A percentile compares a stretch with the other conserved stretches of the same genome.
Evolutionary conservation across 1,284 basidiomycete genomes (phyloP).

Genomic region (Ganoderma sinense): DNA sequence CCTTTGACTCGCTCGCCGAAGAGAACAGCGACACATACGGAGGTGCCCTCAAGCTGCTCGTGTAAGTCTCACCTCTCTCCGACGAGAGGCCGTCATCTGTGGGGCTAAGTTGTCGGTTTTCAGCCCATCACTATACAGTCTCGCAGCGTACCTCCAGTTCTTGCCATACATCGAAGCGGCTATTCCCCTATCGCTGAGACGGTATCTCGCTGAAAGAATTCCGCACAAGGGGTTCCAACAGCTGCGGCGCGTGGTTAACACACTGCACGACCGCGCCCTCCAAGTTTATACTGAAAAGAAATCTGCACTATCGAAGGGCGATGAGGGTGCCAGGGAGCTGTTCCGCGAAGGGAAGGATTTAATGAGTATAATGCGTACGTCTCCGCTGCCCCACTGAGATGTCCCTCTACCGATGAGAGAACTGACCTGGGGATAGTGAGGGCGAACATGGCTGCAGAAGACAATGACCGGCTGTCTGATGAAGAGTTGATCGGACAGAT

Average conservation of each 20-base stretch:
- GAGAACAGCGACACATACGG: slow-evolving; percentile 16
- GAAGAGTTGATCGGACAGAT: slow-evolving; percentile 28
- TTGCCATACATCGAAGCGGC: slow-evolving; percentile 16
- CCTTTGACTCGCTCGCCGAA: slow-evolving; percentile 29
- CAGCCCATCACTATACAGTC: slow-evolving; percentile 5
- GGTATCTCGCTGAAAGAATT: slow-evolving; percentile 6
- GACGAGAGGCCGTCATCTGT: not conserved
- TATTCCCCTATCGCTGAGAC: slow-evolving; percentile 13
- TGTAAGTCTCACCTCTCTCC: slow-evolving; percentile 1
- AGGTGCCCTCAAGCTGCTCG: slow-evolving; percentile 19
- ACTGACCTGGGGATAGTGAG: slow-evolving; percentile 7
- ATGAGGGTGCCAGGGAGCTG: slow-evolving; percentile 26
- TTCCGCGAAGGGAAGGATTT: slow-evolving; percentile 33
- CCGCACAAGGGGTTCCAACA: slow-evolving; percentile 21
- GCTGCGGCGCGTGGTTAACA: slow-evolving; percentile 20
- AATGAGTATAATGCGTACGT: slow-evolving; percentile 35
- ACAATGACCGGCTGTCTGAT: slow-evolving; percentile 17
- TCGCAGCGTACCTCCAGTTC: slow-evolving; percentile 17
- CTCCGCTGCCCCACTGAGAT: not conserved
- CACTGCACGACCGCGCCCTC: slow-evolving; percentile 24
- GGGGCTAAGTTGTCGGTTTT: not conserved
- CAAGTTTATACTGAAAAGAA: slow-evolving; percentile 32
- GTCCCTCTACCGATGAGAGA: too few species aligned
- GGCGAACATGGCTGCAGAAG: slow-evolving; percentile 25
- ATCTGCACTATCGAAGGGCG: slow-evolving; percentile 23